Conservation (phyloP, 805 yeast species). For the Candida mattraensis region DNA sequence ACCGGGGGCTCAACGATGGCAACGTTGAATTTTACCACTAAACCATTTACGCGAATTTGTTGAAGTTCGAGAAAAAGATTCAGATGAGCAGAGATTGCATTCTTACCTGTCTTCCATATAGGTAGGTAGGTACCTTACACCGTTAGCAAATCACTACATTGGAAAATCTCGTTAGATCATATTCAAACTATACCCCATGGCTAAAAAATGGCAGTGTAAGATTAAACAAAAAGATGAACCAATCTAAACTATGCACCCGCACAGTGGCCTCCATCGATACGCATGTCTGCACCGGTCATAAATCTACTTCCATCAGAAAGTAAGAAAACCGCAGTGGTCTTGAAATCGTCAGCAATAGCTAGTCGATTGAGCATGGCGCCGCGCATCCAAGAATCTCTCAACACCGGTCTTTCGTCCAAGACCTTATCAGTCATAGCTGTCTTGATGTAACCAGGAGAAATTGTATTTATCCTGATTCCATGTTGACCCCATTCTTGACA, state of each 20-base stretch:
- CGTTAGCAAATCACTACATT: no score
- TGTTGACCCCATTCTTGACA: slow-evolving; percentile 49
- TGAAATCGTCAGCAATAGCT: slow-evolving; percentile 19
- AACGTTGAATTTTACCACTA: slow-evolving; percentile 29
- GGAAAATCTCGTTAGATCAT: no score
- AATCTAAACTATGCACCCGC: slow-evolving; percentile 30
- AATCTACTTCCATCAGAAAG: slow-evolving; percentile 19
- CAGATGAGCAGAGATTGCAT: no score
- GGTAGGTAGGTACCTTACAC: no score
- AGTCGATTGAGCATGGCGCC: slow-evolving; percentile 20
- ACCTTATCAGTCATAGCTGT: slow-evolving; percentile 39
- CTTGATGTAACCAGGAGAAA: slow-evolving; percentile 50
- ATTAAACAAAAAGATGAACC: slow-evolving; percentile 1
- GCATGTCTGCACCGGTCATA: slow-evolving; percentile 19
- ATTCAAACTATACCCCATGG: no score
- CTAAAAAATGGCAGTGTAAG: not conserved
- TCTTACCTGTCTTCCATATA: no score
- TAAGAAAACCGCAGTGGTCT: slow-evolving; percentile 17
- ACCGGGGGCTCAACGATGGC: slow-evolving; percentile 31
- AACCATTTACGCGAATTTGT: slow-evolving; percentile 23
- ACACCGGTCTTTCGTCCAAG: slow-evolving; percentile 40
- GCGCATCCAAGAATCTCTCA: slow-evolving; percentile 19
- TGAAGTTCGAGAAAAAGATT: no score
- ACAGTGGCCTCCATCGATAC: slow-evolving; percentile 24
- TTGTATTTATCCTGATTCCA: slow-evolving; percentile 51